Conservation (phyloP, 345 rosid species). For the Citrus maxima region DNA sequence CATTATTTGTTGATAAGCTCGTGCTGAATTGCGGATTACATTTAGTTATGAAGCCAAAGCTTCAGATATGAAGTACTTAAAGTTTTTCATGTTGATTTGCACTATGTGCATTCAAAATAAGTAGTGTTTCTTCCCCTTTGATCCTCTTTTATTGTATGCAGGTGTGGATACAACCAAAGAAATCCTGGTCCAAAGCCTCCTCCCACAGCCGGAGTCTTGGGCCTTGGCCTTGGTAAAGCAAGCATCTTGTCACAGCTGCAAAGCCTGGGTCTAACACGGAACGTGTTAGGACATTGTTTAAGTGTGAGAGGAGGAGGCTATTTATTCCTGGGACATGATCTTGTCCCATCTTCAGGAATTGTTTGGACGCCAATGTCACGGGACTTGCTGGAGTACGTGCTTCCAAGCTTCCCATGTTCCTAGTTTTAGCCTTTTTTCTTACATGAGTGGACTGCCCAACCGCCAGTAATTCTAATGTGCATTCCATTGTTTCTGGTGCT, state of each 20-base stretch:
- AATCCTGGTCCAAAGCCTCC: slow-evolving; percentile 46
- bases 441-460: neutral
- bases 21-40: neutral
- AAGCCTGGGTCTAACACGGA: slow-evolving; percentile 36
- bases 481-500: neutral
- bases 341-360: slow-evolving; percentile 58
- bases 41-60: neutral
- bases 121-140: neutral
- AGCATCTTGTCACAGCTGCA: slow-evolving; percentile 66
- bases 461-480: neutral
- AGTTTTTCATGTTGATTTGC: neutral
- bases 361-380: slow-evolving; percentile 57
- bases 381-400: slow-evolving; percentile 39
- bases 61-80: neutral
- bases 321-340: slow-evolving; percentile 71
- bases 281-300: slow-evolving; percentile 81
- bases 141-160: slow-evolving; percentile 16
- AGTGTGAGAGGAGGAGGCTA: slow-evolving; percentile 74
- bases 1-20: neutral
- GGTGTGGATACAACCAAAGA: slow-evolving; percentile 81
- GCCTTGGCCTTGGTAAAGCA: slow-evolving; percentile 71
- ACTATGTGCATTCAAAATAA: neutral
- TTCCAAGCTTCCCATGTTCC: neutral
- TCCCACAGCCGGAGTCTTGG: slow-evolving; percentile 73
- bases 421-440: neutral